phyloP scores from a whole-genome alignment of 495 filamentous ascomycete species.

The Hypoxylon rickii region DNA sequence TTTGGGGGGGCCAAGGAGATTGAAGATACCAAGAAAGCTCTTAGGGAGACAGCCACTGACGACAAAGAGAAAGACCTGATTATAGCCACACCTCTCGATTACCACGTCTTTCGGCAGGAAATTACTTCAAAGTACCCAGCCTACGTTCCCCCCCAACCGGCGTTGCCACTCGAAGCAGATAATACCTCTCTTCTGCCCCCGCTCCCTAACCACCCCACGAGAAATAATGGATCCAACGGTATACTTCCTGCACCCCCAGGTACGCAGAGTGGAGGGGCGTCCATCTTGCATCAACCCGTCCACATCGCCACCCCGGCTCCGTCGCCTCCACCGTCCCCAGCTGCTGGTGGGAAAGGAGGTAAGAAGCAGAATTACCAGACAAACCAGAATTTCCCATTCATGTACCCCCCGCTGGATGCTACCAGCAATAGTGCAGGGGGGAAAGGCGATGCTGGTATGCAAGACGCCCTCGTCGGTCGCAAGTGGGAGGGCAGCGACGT shows the following conservation, averaged over 20 bases:
- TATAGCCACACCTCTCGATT: slow-evolving; percentile 91
- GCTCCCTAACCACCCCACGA: slow-evolving; percentile 70
- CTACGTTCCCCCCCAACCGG: slow-evolving; percentile 83
- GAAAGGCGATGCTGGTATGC: slow-evolving; percentile 75
- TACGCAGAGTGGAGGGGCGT: slow-evolving; percentile 64
- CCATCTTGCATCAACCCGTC: slow-evolving; percentile 92
- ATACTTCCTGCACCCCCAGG: slow-evolving; percentile 52
- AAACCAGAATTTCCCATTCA: slow-evolving; percentile 96
- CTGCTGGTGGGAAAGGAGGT: slow-evolving; percentile 85
- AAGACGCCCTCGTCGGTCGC: slow-evolving; percentile 75
- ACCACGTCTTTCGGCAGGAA: slow-evolving; percentile 94
- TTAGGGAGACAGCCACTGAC: slow-evolving; percentile 54
- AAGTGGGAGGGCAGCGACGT: slow-evolving; percentile 92
- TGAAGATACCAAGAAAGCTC: slow-evolving; percentile 71
- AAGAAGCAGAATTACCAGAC: slow-evolving; percentile 99
- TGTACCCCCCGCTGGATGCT: slow-evolving; percentile 89
- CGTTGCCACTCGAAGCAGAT: slow-evolving; percentile 85
- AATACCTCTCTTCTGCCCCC: slow-evolving; percentile 89
- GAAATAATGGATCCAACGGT: slow-evolving; percentile 53
- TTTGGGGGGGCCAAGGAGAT: slow-evolving; percentile 79
- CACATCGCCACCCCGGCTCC: slow-evolving; percentile 97
- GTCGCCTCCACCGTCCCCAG: slow-evolving; percentile 94
- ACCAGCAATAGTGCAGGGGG: slow-evolving; percentile 83
- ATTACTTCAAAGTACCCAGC: slow-evolving; percentile 99
- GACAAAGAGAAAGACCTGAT: slow-evolving; percentile 64